phyloP scores from a whole-genome alignment of 305 asterid genomes.

The Fraxinus sp. region DNA sequence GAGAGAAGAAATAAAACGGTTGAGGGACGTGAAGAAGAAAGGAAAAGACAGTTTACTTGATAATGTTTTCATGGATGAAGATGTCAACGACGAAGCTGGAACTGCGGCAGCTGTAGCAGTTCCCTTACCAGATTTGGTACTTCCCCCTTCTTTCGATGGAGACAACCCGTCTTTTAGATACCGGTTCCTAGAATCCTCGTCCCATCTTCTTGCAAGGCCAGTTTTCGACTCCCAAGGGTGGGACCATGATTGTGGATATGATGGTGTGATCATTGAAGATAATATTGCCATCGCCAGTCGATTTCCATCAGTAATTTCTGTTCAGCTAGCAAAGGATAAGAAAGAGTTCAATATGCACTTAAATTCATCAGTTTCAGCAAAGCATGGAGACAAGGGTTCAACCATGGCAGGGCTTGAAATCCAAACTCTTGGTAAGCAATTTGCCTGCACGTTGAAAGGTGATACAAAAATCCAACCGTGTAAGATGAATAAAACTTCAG shows the following conservation, averaged over 20 bases:
- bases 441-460: constrained; percentile 33
- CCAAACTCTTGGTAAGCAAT: constrained; percentile 30
- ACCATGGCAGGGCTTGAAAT: constrained; percentile 35
- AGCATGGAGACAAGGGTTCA: constrained; percentile 32
- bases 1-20: constrained; percentile 31
- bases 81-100: constrained; percentile 23
- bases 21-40: constrained; percentile 26
- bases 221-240: constrained; percentile 35
- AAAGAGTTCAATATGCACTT: constrained; percentile 34
- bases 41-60: background rate
- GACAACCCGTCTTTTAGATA: constrained; percentile 34
- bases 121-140: constrained; percentile 37
- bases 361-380: constrained; percentile 36
- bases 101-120: constrained; percentile 16
- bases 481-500: constrained; percentile 30
- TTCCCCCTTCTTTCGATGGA: constrained; percentile 40
- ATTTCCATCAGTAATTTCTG: constrained; percentile 34
- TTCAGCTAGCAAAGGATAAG: constrained; percentile 42
- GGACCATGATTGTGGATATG: constrained; percentile 47
- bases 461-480: constrained; percentile 27
- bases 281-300: constrained; percentile 23
- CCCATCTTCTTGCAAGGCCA: constrained; percentile 32
- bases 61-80: constrained; percentile 22
- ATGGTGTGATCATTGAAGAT: constrained; percentile 37
- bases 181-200: constrained; percentile 24